Evolutionary conservation across 257 asterid species (phyloP), one percentile per base, ranked within the genome.

Genomic region (Cordia subcordata): DNA sequence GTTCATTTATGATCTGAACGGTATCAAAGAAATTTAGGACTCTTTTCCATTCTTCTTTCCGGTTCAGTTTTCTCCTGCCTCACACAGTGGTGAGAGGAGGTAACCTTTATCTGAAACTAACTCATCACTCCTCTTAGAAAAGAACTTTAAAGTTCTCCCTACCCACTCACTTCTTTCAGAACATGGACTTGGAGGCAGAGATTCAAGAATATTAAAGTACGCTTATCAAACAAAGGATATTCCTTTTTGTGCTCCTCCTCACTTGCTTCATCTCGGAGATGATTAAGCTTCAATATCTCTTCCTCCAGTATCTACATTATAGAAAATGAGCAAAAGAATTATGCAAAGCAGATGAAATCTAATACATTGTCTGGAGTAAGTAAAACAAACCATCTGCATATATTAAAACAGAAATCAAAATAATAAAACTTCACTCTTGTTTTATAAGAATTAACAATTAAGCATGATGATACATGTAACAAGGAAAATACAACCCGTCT

Each of bases 241-340:
- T 53, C 57, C 35, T 53, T 53, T 13, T 20, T 53, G 27, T 8
- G 57, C 9, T 15, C 38, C 57, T 4, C 3, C 81, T 83, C 87
- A 33, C 79, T 78, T 45, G 91, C 85, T 73, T 73, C 85, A 68
- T 83, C 85, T 52, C 83, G 80, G 12, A 81, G 78, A 73, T 78
- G 79, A 76, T 76, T 81, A 55, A 83, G 75, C 69, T 70, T 66
- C 67, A 49, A 62, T 51, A 81, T 53, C 72, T 83, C 91, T 45
- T 75, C 72, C 66, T 76, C 80, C 79, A 83, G 78, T 78, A 68
- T 71, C 87, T 83, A 56, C 52, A 58, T 61, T 51, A 47, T 22
- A 59, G 60, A 64, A 68, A 54, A 71, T 59, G 70, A 58, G 23
- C 52, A 53, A 61, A 60, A 59, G 60, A 67, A 46, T 57, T 40